Conservation (phyloP, 495 filamentous ascomycete genomes). For the Aspergillus carlsbadensis region DNA sequence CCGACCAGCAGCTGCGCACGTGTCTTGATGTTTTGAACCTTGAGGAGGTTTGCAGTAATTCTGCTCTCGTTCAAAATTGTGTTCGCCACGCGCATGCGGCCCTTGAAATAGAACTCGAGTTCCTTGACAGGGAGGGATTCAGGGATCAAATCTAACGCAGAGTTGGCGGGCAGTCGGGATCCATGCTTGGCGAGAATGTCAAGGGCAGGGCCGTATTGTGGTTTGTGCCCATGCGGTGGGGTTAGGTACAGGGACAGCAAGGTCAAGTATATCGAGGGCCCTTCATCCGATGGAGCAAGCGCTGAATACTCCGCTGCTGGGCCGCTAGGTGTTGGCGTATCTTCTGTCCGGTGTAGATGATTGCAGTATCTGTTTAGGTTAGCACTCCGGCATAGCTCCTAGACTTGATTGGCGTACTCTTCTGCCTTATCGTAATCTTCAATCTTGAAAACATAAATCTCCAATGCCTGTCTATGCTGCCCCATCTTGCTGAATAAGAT, state of each 20-base stretch:
- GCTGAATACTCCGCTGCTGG: conserved; percentile 35
- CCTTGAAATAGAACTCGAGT: conserved; percentile 88
- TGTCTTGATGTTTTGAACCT: conserved; percentile 67
- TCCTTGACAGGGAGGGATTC: conserved; percentile 71
- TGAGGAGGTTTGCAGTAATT: conserved; percentile 71
- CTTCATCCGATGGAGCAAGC: conserved; percentile 51
- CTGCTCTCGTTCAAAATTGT: conserved; percentile 73
- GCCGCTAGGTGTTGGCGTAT: conserved; percentile 34
- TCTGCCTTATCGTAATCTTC: conserved; percentile 86
- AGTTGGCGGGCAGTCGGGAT: conserved; percentile 81
- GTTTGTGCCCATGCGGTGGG: conserved; percentile 71
- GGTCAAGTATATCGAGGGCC: conserved; percentile 82
- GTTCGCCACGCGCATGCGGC: conserved; percentile 85
- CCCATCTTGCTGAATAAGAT: conserved; percentile 95
- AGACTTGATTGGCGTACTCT: conserved; percentile 56
- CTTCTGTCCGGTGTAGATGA: conserved; percentile 65
- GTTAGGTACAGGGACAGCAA: conserved; percentile 87
- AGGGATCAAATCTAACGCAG: conserved; percentile 84
- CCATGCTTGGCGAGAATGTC: conserved; percentile 88
- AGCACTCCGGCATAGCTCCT: too few relatives aligned
- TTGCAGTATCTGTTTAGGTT: conserved; percentile 79
- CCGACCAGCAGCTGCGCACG: conserved; percentile 69
- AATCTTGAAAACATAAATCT: conserved; percentile 96
- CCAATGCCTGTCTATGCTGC: conserved; percentile 87
- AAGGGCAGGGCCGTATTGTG: conserved; percentile 76